Percentiles rank a stretch among this genome's conserved stretches.
These are phyloP conservation scores for Monilinia fructigena DNA, from an alignment of 2,329 filamentous ascomycete species.

Conservation along the genomic window DNA sequence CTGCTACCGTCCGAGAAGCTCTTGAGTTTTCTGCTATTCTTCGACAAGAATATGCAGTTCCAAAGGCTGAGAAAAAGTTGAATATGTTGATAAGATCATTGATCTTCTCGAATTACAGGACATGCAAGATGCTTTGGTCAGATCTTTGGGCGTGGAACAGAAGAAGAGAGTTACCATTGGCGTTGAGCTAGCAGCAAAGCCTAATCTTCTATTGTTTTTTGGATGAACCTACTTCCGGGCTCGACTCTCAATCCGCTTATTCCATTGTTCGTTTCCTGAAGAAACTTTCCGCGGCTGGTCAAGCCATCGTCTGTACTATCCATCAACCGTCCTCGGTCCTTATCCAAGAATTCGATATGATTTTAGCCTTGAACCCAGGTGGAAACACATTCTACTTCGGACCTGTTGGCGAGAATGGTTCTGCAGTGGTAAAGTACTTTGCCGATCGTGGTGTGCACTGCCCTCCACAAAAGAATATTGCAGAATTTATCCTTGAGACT, in stretches of 20 bases:
- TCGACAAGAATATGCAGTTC: conserved; percentile 55
- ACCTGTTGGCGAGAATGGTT: conserved; percentile 65
- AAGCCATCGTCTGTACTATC: conserved; percentile 73
- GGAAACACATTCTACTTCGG: conserved; percentile 73
- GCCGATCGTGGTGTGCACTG: conserved; percentile 63
- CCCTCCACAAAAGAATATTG: conserved; percentile 64
- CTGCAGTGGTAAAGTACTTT: conserved; percentile 66
- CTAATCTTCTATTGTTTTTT: conserved; percentile 65
- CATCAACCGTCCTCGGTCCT: conserved; percentile 69
- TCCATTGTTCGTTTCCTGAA: conserved; percentile 67
- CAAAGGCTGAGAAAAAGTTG: conserved; percentile 61
- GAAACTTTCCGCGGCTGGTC: conserved; percentile 64
- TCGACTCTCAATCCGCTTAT: conserved; percentile 68
- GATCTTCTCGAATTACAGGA: conserved; percentile 63
- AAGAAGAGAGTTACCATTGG: conserved; percentile 72
- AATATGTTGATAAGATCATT: conserved; percentile 66
- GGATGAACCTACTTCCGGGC: conserved; percentile 69
- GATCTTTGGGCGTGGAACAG: conserved; percentile 59
- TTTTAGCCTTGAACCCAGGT: conserved; percentile 65
- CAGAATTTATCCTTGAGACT: conserved; percentile 66
- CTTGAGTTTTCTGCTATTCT: conserved; percentile 67
- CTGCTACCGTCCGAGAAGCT: conserved; percentile 65
- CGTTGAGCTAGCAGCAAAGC: conserved; percentile 70
- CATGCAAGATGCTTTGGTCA: conserved; percentile 65
- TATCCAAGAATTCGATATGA: conserved; percentile 72